Conservation (phyloP, 306 rosid genomes). For the Pachyrhizus erosus region DNA sequence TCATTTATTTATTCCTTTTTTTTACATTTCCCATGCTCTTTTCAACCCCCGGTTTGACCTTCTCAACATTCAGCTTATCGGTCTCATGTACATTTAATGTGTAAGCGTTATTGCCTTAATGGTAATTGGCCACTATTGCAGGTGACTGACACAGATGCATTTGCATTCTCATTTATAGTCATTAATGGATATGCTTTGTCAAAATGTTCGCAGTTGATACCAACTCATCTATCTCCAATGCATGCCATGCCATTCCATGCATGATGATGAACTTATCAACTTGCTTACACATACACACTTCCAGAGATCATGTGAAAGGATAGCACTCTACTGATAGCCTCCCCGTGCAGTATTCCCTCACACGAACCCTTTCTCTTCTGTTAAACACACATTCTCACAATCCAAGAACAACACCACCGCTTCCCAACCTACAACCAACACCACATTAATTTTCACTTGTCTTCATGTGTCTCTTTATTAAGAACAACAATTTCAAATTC, state of each 20-base stretch:
- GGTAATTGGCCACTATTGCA: neutral
- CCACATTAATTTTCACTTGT: slow-evolving; percentile 19
- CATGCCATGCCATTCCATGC: slow-evolving; percentile 37
- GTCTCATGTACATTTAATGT: slow-evolving; percentile 34
- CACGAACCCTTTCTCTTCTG: neutral
- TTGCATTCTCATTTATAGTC: slow-evolving; percentile 37
- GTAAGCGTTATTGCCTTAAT: slow-evolving; percentile 20
- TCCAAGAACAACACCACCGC: slow-evolving; percentile 45
- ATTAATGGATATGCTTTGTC: slow-evolving; percentile 1
- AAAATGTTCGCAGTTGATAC: neutral
- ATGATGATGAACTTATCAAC: neutral
- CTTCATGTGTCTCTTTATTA: neutral
- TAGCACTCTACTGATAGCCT: neutral
- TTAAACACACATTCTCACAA: slow-evolving; percentile 9
- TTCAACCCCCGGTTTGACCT: slow-evolving; percentile 43
- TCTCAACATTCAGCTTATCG: slow-evolving; percentile 28
- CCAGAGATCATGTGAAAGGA: slow-evolving; percentile 21
- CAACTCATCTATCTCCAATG: slow-evolving; percentile 39
- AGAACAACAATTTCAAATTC: slow-evolving; percentile 2
- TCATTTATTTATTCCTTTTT: neutral
- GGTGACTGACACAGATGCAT: slow-evolving; percentile 42
- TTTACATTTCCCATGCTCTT: slow-evolving; percentile 19
- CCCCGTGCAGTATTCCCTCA: slow-evolving; percentile 31
- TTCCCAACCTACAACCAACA: slow-evolving; percentile 5
- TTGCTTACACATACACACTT: slow-evolving; percentile 39